Conservation (phyloP, 441 rosid genomes). For the Corymbia calophylla region DNA sequence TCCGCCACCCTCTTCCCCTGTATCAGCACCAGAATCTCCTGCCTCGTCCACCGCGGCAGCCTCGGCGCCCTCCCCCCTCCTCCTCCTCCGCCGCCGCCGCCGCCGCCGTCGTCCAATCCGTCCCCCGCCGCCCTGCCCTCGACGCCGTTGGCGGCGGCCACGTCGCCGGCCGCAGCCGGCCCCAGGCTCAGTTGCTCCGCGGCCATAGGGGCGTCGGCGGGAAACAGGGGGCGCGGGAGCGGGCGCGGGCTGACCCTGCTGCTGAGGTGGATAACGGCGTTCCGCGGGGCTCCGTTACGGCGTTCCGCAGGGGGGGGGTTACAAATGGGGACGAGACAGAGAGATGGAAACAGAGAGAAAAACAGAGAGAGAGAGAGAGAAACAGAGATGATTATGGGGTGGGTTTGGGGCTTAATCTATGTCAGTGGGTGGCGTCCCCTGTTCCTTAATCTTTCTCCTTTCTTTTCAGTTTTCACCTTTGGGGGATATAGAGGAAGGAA, state of each 20-base stretch:
- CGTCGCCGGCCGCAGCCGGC: background rate
- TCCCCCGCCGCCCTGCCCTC: slow-evolving; percentile 26
- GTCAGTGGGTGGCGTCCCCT: background rate
- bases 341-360: background rate
- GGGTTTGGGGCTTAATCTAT: background rate
- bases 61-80: slow-evolving; percentile 67
- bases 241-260: background rate
- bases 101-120: slow-evolving; percentile 24
- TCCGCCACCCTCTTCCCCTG: slow-evolving; percentile 93
- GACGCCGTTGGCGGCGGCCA: background rate
- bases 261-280: background rate
- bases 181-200: background rate
- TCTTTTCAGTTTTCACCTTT: background rate
- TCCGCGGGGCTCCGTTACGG: background rate
- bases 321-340: background rate
- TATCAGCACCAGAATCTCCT: slow-evolving; percentile 87
- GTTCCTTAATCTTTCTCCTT: background rate
- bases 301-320: background rate
- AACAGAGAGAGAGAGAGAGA: background rate
- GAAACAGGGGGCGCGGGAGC: background rate
- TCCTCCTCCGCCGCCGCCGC: slow-evolving; percentile 34
- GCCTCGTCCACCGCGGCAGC: slow-evolving; percentile 97
- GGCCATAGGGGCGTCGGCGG: background rate
- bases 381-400: background rate
- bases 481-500: background rate